Evolutionary conservation across 1,284 basidiomycete genomes (phyloP), one percentile per base, ranked within the genome.

Genomic region (Polyporus tsugae): DNA sequence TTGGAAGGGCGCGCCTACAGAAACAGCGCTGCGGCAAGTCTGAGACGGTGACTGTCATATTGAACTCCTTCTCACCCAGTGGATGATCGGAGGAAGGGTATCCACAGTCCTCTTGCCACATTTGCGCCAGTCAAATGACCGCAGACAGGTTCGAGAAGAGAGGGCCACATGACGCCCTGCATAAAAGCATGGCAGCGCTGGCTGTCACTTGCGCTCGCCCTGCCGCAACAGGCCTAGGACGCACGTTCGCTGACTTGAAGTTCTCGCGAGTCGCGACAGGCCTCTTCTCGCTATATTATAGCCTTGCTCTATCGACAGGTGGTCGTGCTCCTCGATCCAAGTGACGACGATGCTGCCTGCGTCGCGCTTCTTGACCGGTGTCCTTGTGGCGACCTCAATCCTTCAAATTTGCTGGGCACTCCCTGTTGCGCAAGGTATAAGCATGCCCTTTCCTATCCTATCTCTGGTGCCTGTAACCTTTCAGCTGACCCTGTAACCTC

Each of bases 391-490:
- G 6, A 17, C 38, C n/a, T 29, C 44, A 19, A 17, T 38, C 39
- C 58, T 60, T 29, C 36, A 15, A 22, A 3, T 60, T 29, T 10
- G 42, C 38, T 44, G 11, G 38, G 66, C 69, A n/a, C 13, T 64
- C 10, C 69, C 69, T 10, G 41, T 66, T 35, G 65, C 68, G 22
- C 68, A 70, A 61, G 41, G 65, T 70, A 44, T 29, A 41, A 15
- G 35, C 9, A 29, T 1, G 29, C 42, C n/a, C 19, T 39, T 39
- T 41, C 15, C 15, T 9, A 19, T n/a, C 19, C 19, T n/a, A 9
- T 0, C 13, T 1, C 2, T 38, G 11, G 10, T 29, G 33, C 55
- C 25, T 46, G 15, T 1, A 38, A 36, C 17, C 9, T 38, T n/a
- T 55, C 35, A 60, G 35, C 57, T 39, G 44, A 65, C 22, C 33